These are phyloP conservation scores for Nicotiana undulata DNA, from an alignment of 257 asterid genomes.

Conservation along the genomic window DNA sequence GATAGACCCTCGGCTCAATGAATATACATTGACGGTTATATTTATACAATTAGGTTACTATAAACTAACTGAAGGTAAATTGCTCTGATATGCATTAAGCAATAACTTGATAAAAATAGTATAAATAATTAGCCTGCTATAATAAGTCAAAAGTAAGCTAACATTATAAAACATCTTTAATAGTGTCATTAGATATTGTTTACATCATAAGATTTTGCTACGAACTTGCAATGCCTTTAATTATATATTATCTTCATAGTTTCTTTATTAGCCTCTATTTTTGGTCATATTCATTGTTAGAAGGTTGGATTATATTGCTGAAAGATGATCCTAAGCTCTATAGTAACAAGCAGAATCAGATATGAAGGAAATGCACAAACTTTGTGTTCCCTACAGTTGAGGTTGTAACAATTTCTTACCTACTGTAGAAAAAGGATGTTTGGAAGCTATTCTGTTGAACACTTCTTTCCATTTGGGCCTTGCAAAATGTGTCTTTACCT, in stretches of 20 bases:
- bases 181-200: background rate
- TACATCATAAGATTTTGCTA: background rate
- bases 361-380: no score
- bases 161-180: background rate
- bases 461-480: constrained; percentile 61
- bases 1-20: no score
- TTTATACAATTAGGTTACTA: no score
- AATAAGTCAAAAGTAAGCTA: background rate
- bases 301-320: no score
- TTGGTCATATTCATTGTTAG: background rate
- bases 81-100: background rate
- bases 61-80: no score
- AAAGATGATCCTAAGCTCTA: no score
- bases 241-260: background rate
- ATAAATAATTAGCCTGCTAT: background rate
- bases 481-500: constrained; percentile 52
- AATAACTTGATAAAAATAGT: no score
- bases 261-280: background rate
- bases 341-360: no score
- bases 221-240: background rate
- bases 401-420: constrained; percentile 34
- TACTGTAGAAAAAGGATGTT: constrained; percentile 67
- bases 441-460: constrained; percentile 62
- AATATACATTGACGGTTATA: no score
- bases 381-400: no score